Base-by-base conservation (phyloP, 352 stramenopile species). In the Pythium aquatile region DNA sequence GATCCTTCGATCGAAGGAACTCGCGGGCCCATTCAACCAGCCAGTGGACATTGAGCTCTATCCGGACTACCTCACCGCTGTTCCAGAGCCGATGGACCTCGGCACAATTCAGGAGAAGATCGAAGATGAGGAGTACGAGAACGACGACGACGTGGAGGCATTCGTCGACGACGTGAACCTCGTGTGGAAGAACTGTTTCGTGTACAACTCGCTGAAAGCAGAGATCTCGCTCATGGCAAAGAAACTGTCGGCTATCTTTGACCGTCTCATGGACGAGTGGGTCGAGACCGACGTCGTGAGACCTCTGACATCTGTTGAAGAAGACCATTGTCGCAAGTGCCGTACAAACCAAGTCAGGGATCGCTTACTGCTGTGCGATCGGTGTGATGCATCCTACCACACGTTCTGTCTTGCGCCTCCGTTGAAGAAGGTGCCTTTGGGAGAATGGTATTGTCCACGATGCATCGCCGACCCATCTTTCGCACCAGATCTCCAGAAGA, bases 161-260 rank as follows among this genome's bases (percentile, higher is more conserved):
- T 93, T 95, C 55, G 72, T 94, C 5, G 87, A 94, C 13, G 87
- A 95, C 56, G 84, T 95, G 17, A 61, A 83, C 29, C 60, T 93
- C 17, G 83, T 95, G 16, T 94, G 83, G 85, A 94, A 85, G 73
- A 95, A 95, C 39, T 95, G 87, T 52, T 92, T 85, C 63, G 74
- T 82, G 28, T 95, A 90, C 75, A 95, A 95, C 52, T 93, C 83
- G 28, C 54, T 88, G 52, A 88, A 89, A 69, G 83, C 87, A 0
- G 83, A 91, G 61, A 95, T 95, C 44, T 92, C 83, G 0, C 73
- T 74, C 29, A 74, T 94, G 42, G 87, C 87, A 16, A 75, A 76
- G 30, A 95, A 95, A 57, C 64, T 95, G 4, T 79, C 83, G 0
- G 78, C 81, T 8, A 86, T 91, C 39, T 94, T 94, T 57, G 78